Evolutionary conservation across 176 grass and related monocot genomes (phyloP).

Genomic region (Phoenix roebelenii): DNA sequence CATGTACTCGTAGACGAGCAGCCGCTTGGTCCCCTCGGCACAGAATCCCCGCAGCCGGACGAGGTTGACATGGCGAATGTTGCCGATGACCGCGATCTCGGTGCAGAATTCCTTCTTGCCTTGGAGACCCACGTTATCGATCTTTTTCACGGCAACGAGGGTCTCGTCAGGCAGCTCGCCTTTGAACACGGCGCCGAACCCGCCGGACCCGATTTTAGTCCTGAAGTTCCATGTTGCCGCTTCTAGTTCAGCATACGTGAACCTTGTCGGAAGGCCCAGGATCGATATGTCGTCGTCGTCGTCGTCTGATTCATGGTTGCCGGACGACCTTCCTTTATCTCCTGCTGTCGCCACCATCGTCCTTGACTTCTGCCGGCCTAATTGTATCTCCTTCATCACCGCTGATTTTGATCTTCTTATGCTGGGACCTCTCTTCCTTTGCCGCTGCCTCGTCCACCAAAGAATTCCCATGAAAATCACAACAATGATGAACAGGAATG

Average conservation of each 20-base stretch:
- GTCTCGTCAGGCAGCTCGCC: slow-evolving; percentile 56
- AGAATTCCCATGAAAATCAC: slow-evolving; percentile 5
- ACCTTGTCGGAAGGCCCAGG: slow-evolving; percentile 60
- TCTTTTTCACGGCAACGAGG: slow-evolving; percentile 71
- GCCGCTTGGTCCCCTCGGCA: slow-evolving; percentile 48
- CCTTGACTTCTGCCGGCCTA: slow-evolving; percentile 30
- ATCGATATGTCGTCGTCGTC: slow-evolving; percentile 34
- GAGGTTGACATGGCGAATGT: slow-evolving; percentile 75
- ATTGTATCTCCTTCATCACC: slow-evolving; percentile 18
- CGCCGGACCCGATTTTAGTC: slow-evolving; percentile 64
- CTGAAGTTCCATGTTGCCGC: slow-evolving; percentile 46
- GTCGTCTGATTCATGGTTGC: slow-evolving; percentile 18
- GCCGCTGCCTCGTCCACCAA: slow-evolving; percentile 22
- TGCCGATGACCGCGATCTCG: slow-evolving; percentile 75
- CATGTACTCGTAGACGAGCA: slow-evolving; percentile 94
- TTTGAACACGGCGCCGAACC: slow-evolving; percentile 83
- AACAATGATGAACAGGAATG: slow-evolving; percentile 28
- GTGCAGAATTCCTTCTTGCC: slow-evolving; percentile 74
- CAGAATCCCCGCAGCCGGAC: slow-evolving; percentile 87
- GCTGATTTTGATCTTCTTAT: slow-evolving; percentile 15
- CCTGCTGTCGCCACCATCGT: slow-evolving; percentile 3
- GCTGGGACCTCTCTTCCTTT: slow-evolving; percentile 10
- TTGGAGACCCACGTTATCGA: slow-evolving; percentile 56
- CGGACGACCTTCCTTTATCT: background rate
- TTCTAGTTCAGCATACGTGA: slow-evolving; percentile 45